phyloP scores from a whole-genome alignment of 495 filamentous ascomycete species.

The Talaromyces adpressus region DNA sequence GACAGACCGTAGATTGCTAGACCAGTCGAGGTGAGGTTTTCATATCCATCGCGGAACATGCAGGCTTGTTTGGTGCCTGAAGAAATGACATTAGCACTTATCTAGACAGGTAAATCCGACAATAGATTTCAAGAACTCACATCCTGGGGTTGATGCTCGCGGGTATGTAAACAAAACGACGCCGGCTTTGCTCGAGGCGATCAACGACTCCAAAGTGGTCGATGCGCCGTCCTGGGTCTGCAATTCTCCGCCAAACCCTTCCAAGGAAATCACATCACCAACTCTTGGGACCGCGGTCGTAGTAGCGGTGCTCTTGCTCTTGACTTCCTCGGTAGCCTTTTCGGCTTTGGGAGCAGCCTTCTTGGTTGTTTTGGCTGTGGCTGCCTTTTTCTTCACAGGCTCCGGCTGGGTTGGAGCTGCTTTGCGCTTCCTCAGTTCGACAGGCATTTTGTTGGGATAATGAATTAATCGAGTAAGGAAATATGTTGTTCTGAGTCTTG shows the following conservation, averaged over 20 bases:
- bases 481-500: not conserved
- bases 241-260: slow-evolving; percentile 74
- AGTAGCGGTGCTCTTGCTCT: slow-evolving; percentile 16
- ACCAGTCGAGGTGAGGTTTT: slow-evolving; percentile 69
- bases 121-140: slow-evolving; percentile 48
- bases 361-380: slow-evolving; percentile 35
- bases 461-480: not conserved
- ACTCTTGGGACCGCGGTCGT: slow-evolving; percentile 25
- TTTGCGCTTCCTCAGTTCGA: slow-evolving; percentile 73
- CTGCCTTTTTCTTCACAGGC: slow-evolving; percentile 45
- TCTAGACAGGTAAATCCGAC: not conserved
- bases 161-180: slow-evolving; percentile 95
- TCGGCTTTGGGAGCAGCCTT: slow-evolving; percentile 16
- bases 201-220: slow-evolving; percentile 67
- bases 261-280: slow-evolving; percentile 53
- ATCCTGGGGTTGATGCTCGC: slow-evolving; percentile 89
- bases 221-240: slow-evolving; percentile 76
- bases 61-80: slow-evolving; percentile 89
- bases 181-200: slow-evolving; percentile 75
- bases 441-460: slow-evolving; percentile 25
- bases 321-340: slow-evolving; percentile 15
- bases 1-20: slow-evolving; percentile 85
- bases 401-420: slow-evolving; percentile 35
- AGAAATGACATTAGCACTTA: not conserved
- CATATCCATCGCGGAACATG: slow-evolving; percentile 79